Conservation (phyloP, 306 rosid species). For the Arachis stenosperma region DNA sequence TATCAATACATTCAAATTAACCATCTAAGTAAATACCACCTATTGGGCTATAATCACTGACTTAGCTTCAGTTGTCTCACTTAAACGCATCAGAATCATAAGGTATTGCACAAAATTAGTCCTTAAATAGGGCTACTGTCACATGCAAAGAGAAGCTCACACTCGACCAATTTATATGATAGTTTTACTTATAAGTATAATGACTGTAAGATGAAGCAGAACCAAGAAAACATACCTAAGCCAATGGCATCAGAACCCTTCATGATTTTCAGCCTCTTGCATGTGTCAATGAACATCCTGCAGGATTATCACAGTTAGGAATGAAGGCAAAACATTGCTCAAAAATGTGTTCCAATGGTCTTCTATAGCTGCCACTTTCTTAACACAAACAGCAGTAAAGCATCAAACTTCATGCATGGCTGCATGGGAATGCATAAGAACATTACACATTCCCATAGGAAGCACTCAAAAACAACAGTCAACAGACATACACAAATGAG, state of each 20-base stretch:
- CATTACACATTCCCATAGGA: not conserved
- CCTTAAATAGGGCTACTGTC: not conserved
- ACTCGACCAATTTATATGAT: conserved; percentile 16
- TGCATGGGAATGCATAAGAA: not conserved
- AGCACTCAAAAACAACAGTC: not conserved
- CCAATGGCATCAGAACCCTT: conserved; percentile 59
- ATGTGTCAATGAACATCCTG: conserved; percentile 62
- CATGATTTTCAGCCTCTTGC: conserved; percentile 56
- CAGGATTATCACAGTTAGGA: conserved; percentile 31
- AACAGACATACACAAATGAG: not conserved
- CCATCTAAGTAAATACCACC: conserved; percentile 13
- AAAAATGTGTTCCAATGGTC: not conserved
- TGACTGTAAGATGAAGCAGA: conserved; percentile 12
- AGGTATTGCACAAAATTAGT: conserved; percentile 9
- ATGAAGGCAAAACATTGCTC: not conserved
- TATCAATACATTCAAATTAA: not conserved
- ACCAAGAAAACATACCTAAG: conserved; percentile 52
- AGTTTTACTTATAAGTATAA: not conserved
- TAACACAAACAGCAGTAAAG: not conserved
- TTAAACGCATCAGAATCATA: conserved; percentile 19
- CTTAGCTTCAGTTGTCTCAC: not conserved
- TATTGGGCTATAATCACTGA: conserved; percentile 3
- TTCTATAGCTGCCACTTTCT: not conserved
- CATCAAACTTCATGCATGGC: conserved; percentile 1
- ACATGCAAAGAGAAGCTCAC: conserved; percentile 2